Conservation (phyloP, 108 stramenopile genomes). For the Fistulifera pelliculosa region DNA sequence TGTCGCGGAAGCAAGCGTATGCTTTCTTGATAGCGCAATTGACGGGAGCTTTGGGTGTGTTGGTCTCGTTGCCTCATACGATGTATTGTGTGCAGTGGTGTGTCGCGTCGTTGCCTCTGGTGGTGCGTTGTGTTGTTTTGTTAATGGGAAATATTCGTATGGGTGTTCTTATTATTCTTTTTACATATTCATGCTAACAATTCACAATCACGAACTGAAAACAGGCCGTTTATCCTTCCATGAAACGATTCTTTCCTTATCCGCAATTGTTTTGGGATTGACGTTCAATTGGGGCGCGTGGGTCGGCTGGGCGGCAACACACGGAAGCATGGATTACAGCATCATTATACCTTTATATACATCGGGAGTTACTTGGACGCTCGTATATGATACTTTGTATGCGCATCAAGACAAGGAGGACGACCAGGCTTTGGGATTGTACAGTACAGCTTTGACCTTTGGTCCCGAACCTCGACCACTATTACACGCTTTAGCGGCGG, state of each 20-base stretch:
- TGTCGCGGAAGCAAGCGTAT: conserved; percentile 60
- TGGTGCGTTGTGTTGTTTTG: too few relatives aligned
- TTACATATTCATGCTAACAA: too few relatives aligned
- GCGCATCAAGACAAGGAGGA: conserved; percentile 97
- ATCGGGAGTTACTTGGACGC: conserved; percentile 88
- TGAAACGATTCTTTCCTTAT: conserved; percentile 91
- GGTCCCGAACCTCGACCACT: conserved; percentile 69
- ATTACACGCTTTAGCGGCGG: conserved; percentile 36
- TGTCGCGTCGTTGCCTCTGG: conserved; percentile 82
- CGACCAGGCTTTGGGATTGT: conserved; percentile 80
- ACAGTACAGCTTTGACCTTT: conserved; percentile 87
- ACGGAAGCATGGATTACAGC: conserved; percentile 55
- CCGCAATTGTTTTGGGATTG: conserved; percentile 94
- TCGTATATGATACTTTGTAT: conserved; percentile 98
- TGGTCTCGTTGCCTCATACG: conserved; percentile 71
- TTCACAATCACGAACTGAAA: too few relatives aligned
- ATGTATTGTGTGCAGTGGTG: conserved; percentile 77
- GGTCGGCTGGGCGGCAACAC: conserved; percentile 84
- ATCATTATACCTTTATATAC: conserved; percentile 81
- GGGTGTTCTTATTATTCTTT: too few relatives aligned
- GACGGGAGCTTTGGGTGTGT: conserved; percentile 73
- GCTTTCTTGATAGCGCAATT: conserved; percentile 84
- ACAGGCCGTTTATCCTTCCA: conserved; percentile 73
- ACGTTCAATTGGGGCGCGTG: conserved; percentile 98
- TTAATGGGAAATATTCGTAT: too few relatives aligned